phyloP scores from a whole-genome alignment of 2,329 filamentous ascomycete genomes.

The Rhinocladiella similis region DNA sequence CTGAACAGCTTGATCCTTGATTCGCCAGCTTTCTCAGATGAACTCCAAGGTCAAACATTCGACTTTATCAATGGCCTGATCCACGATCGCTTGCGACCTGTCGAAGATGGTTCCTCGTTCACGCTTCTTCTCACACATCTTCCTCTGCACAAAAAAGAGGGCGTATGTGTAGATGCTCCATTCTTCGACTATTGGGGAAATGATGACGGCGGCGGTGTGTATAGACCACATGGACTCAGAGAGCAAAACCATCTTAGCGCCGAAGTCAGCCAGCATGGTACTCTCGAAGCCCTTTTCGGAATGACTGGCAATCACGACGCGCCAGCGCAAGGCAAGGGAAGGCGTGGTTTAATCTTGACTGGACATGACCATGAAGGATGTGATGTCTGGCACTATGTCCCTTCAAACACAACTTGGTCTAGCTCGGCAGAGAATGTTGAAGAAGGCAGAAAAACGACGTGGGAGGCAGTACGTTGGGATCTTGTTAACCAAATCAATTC shows the following conservation, averaged over 20 bases:
- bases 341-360: slow-evolving; percentile 78
- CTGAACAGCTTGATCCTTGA: slow-evolving; percentile 95
- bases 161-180: slow-evolving; percentile 80
- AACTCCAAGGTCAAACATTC: slow-evolving; percentile 76
- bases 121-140: slow-evolving; percentile 91
- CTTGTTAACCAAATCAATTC: slow-evolving; percentile 7
- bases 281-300: slow-evolving; percentile 84
- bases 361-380: slow-evolving; percentile 96
- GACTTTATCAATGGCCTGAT: slow-evolving; percentile 65
- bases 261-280: slow-evolving; percentile 65
- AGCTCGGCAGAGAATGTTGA: slow-evolving; percentile 22
- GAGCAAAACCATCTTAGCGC: slow-evolving; percentile 89
- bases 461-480: slow-evolving; percentile 14
- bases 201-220: slow-evolving; percentile 49
- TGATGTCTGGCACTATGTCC: slow-evolving; percentile 78
- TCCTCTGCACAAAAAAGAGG: slow-evolving; percentile 78
- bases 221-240: slow-evolving; percentile 53
- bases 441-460: slow-evolving; percentile 32
- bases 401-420: slow-evolving; percentile 18
- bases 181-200: slow-evolving; percentile 76
- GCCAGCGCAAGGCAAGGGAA: slow-evolving; percentile 62
- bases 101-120: slow-evolving; percentile 65
- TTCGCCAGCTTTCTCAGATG: slow-evolving; percentile 67
- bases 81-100: slow-evolving; percentile 57
- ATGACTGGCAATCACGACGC: slow-evolving; percentile 65